Base-by-base conservation (phyloP, 495 filamentous ascomycete species). In the Aspergillus sparsus region DNA sequence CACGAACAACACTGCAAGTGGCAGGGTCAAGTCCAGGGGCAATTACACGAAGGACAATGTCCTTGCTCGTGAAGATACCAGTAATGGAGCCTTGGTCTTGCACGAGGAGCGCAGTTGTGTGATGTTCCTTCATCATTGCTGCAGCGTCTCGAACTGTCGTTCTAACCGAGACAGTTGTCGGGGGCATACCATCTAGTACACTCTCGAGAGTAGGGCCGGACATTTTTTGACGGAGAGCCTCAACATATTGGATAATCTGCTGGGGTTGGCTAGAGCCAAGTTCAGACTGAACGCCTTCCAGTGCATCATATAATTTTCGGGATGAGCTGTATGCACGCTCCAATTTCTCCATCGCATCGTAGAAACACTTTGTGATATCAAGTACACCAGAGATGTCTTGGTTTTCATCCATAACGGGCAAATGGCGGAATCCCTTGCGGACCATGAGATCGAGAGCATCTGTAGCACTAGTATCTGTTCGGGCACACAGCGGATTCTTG, bases 361-460 rank as follows among this genome's bases (percentile, higher is more conserved):
- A 98, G 77, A 98, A 98, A 77, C 94, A 98, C 76, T 98, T 98
- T 32, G 94, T 98, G 68, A 98, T 98, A 80, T 98, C 94, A 47
- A 98, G 82, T 62, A 98, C 92, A 77, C 94, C 94, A 15, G 93
- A 97, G 58, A 98, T 98, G 70, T 98, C 92, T 71, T 98, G 93
- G 75, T 98, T 97, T 81, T 98, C 94, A 73, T 98, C 94, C 94
- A 98, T 98, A 46, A 98, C 94, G 3, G 94, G 94, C 62, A 98
- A 74, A 83, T 98, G 94, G 66, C 94, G 84, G 80, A 98, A 98
- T 12, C 94, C 94, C 75, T 98, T 98, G 57, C 92, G 82, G 50
- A 98, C 94, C 94, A 98, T 98, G 51, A 98, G 81, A 71, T 98
- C 93, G 60, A 98, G 78, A 27, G 94, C 94, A 77, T 98, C 94